Base-by-base conservation (phyloP, 2,329 filamentous ascomycete genomes). In the Corniculantispora saksenae region DNA sequence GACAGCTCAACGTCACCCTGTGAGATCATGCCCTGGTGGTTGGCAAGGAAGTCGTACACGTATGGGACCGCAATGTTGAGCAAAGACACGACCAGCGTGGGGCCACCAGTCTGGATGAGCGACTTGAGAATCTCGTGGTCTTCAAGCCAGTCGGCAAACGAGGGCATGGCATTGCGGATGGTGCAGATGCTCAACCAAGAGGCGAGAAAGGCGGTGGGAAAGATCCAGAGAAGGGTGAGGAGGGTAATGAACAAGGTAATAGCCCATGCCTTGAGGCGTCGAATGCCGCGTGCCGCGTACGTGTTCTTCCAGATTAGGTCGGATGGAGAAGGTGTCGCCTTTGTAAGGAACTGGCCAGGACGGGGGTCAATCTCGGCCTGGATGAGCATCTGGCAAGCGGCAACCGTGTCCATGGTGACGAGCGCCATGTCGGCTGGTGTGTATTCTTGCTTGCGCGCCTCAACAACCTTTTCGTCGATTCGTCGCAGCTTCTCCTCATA, bases 241-340 rank as follows among this genome's bases (percentile, higher is more conserved):
- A 97, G 75, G 0, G 89, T 88, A 72, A 99, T 97, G 70, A 94
- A 86, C 12, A 89, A 78, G 1, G 94, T 98, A 67, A 99, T 90
- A 5, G 83, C 81, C 93, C 94, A 98, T 0, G 92, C 88, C 68
- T 92, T 88, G 29, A 91, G 73, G 76, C 94, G 91, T 17, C 95
- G 89, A 67, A 86, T 84, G 12, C 86, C 84, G 2, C 92, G 88
- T 7, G 91, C 86, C 2, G 93, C 79, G 73, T 99, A 99, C 0
- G 93, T 98, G 73, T 98, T 97, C 68, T 84, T 85, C 95, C 96
- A 99, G 13, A 98, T 87, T n/a, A 99, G 89, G 74, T 98, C 94
- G 0, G 91, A 89, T 0, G 95, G 95, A 2, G 94, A 89, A 0
- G 95, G 95, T 3, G 94, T 94, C 32, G 91, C 85, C 66, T 93